Percentiles rank a stretch among this genome's conserved stretches.
Conservation (phyloP, 352 stramenopile genomes). For the Phytopythium cucurbitacearum region DNA sequence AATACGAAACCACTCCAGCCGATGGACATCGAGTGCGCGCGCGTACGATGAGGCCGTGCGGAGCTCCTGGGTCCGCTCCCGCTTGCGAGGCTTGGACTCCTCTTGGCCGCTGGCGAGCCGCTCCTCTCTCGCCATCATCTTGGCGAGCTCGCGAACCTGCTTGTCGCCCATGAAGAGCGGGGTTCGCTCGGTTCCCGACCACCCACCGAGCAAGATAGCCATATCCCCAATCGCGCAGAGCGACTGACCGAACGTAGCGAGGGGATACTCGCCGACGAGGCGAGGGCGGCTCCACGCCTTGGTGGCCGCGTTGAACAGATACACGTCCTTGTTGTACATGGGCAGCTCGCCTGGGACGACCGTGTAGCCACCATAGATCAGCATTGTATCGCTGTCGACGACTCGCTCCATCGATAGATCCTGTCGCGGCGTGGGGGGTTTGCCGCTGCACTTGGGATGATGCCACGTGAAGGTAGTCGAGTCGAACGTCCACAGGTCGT, state of each 20-base stretch:
- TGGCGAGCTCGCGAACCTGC: slow-evolving; percentile 50
- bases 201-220: slow-evolving; percentile 64
- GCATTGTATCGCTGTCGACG: slow-evolving; percentile 11
- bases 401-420: slow-evolving; percentile 59
- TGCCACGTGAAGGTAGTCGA: slow-evolving; percentile 67
- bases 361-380: slow-evolving; percentile 83
- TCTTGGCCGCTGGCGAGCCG: slow-evolving; percentile 29
- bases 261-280: slow-evolving; percentile 65
- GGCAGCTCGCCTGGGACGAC: slow-evolving; percentile 40
- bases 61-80: slow-evolving; percentile 33
- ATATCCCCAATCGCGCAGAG: slow-evolving; percentile 37
- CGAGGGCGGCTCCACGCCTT: slow-evolving; percentile 61
- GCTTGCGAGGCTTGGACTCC: slow-evolving; percentile 17
- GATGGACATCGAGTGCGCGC: slow-evolving; percentile 48
- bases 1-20: slow-evolving; percentile 62
- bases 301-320: slow-evolving; percentile 52
- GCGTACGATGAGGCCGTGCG: slow-evolving; percentile 47
- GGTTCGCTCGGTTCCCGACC: slow-evolving; percentile 70
- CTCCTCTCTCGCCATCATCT: slow-evolving; percentile 50
- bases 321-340: slow-evolving; percentile 76
- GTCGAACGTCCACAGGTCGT: slow-evolving; percentile 75
- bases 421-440: slow-evolving; percentile 60
- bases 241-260: slow-evolving; percentile 59
- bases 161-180: slow-evolving; percentile 80
- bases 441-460: slow-evolving; percentile 58